Evolutionary conservation across 1,284 basidiomycete species (phyloP).

Genomic region (Rhodotorula sp.): DNA sequence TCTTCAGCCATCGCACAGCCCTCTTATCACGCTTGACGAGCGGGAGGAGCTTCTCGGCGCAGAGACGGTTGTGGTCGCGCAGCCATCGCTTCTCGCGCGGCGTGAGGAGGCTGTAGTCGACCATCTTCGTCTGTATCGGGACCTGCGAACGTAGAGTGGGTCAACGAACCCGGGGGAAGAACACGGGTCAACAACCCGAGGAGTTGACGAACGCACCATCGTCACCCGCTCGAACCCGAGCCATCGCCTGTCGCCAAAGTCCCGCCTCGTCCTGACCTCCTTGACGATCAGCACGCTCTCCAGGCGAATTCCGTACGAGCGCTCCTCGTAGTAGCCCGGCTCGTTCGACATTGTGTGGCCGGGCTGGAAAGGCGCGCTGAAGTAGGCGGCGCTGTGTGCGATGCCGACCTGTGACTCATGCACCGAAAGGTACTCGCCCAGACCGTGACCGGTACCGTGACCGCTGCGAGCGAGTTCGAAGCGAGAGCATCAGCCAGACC

Average conservation of each 20-base stretch:
- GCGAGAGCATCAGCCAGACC: neutral
- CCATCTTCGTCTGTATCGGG: constrained; percentile 44
- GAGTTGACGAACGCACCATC: constrained; percentile 44
- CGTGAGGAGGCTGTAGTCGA: constrained; percentile 45
- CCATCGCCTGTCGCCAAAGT: constrained; percentile 41
- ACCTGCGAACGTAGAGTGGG: too few species aligned
- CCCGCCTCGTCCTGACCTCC: constrained; percentile 25
- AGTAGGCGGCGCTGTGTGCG: constrained; percentile 9
- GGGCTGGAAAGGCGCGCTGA: constrained; percentile 61
- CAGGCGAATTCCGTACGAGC: constrained; percentile 86
- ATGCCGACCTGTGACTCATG: constrained; percentile 67
- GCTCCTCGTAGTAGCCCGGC: constrained; percentile 88
- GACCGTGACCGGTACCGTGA: constrained; percentile 76
- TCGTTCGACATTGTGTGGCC: constrained; percentile 93
- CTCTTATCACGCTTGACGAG: constrained; percentile 40
- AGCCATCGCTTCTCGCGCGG: constrained; percentile 47
- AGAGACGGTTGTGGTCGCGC: constrained; percentile 46
- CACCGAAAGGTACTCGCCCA: constrained; percentile 87
- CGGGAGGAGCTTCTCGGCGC: constrained; percentile 41
- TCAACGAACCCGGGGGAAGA: too few species aligned
- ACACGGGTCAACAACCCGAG: too few species aligned
- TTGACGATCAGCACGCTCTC: constrained; percentile 72
- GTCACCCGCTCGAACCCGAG: constrained; percentile 50
- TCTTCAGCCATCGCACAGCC: constrained; percentile 26
- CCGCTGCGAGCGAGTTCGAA: constrained; percentile 6